Base-by-base conservation (phyloP, 768 basidiomycete species). In the Pulveroboletus ravenelii region DNA sequence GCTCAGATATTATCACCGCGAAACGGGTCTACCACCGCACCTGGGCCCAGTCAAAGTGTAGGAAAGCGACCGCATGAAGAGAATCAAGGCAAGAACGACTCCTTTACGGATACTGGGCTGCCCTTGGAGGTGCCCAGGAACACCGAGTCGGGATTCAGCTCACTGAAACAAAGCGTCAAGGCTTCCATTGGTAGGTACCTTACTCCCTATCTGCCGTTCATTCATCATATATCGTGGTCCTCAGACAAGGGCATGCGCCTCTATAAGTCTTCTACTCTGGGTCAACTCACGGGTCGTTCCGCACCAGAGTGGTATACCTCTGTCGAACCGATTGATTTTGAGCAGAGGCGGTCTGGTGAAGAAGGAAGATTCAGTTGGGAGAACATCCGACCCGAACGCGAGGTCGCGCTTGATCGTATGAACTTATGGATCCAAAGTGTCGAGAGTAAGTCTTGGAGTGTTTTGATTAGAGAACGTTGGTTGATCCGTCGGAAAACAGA, bases 391-490 rank as follows among this genome's bases (percentile, higher is more conserved):
- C 64, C 66, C 5, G 66, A 68, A 41, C 58, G 53, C 17, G 63
- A 68, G 41, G 55, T 65, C 4, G 68, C 65, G 13, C 54, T 71
- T 3, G 87, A 92, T 57, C 74, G 89, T 45, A 83, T 92, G 85
- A 77, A 81, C 1, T 70, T 85, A 46, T 92, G 90, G 90, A 85
- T 89, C 69, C 79, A 79, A 57, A 88, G 82, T 51, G 86, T 90
- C 14, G 89, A 92, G 69, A 85, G 89, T 90, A 65, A 62, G 88
- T 79, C 9, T 32, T 31, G 29, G 4, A 3, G 5, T 34, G 20
- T 41, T 27, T 27, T 45, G 29, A 37, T 10, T 17, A 30, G 18
- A 51, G 41, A 10, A 18, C 6, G 29, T 20, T 20, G 5, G 14
- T n/a, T 58, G 39, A 47, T 54, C 47, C n/a, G 2, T 52, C 41